phyloP scores from a whole-genome alignment of 257 asterid species.

The Plantago elongata region DNA sequence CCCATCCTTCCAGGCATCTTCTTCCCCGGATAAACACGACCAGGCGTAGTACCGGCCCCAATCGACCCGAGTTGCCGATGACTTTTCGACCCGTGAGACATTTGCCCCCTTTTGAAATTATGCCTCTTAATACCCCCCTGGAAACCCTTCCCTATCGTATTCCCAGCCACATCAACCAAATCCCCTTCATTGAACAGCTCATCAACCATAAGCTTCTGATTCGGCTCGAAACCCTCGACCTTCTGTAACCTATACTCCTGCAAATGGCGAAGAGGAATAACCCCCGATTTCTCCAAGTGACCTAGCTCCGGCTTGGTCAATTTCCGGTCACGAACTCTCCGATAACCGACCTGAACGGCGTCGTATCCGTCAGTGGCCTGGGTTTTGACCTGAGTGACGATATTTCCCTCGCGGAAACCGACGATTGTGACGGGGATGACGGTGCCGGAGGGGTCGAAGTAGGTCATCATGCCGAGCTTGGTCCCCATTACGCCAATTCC shows the following conservation, averaged over 20 bases:
- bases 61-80: slow-evolving; percentile 89
- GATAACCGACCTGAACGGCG: slow-evolving; percentile 88
- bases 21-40: slow-evolving; percentile 87
- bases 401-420: slow-evolving; percentile 92
- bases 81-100: slow-evolving; percentile 97
- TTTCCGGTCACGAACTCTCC: slow-evolving; percentile 74
- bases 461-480: slow-evolving; percentile 89
- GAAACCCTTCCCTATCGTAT: slow-evolving; percentile 87
- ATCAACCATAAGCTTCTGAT: slow-evolving; percentile 48
- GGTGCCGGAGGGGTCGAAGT: slow-evolving; percentile 59
- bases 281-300: slow-evolving; percentile 78
- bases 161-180: slow-evolving; percentile 85
- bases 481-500: slow-evolving; percentile 90
- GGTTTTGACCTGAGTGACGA: slow-evolving; percentile 83
- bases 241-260: slow-evolving; percentile 77
- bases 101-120: slow-evolving; percentile 84
- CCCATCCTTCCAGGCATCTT: slow-evolving; percentile 99
- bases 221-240: slow-evolving; percentile 73
- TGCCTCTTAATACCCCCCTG: slow-evolving; percentile 99
- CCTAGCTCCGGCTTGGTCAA: slow-evolving; percentile 92
- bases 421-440: slow-evolving; percentile 91
- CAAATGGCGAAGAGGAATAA: slow-evolving; percentile 80
- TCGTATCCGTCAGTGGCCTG: slow-evolving; percentile 77
- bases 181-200: slow-evolving; percentile 86
- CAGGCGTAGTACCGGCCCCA: slow-evolving; percentile 98